phyloP scores from a whole-genome alignment of 2,329 filamentous ascomycete species.

The Capronia epimyces region DNA sequence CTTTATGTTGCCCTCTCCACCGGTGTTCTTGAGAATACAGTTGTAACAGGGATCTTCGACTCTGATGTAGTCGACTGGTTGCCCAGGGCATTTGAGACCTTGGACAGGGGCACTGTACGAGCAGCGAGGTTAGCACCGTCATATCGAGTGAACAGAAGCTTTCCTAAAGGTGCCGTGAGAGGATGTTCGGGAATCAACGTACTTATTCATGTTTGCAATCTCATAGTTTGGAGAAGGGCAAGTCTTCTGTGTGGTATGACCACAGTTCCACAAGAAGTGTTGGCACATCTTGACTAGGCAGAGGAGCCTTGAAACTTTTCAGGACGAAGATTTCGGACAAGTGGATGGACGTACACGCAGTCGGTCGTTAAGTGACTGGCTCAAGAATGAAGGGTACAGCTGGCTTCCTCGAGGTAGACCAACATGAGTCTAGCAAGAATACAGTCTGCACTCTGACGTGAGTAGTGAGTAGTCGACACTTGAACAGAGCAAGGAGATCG shows the following conservation, averaged over 20 bases:
- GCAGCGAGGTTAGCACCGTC: not conserved
- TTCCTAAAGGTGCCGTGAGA: slow-evolving; percentile 22
- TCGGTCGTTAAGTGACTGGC: too few species aligned
- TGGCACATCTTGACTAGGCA: not conserved
- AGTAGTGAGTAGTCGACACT: too few species aligned
- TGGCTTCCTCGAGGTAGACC: too few species aligned
- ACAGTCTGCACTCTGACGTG: too few species aligned
- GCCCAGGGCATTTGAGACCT: not conserved
- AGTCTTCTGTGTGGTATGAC: not conserved
- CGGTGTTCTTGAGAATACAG: not conserved
- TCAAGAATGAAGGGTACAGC: too few species aligned
- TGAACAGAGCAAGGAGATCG: too few species aligned
- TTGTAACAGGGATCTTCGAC: not conserved
- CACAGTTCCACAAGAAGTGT: not conserved
- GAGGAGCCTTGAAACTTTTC: not conserved
- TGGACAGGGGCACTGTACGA: not conserved
- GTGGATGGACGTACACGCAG: too few species aligned
- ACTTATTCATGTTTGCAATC: not conserved
- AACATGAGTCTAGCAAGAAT: too few species aligned
- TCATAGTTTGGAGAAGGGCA: not conserved
- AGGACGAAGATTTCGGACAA: not conserved
- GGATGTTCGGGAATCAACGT: not conserved
- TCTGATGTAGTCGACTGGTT: not conserved
- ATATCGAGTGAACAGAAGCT: not conserved
- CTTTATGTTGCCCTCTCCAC: not conserved